Evolutionary conservation across 2,329 filamentous ascomycete species (phyloP), one percentile per base, ranked within the genome.

Genomic region (Claviceps sp.): DNA sequence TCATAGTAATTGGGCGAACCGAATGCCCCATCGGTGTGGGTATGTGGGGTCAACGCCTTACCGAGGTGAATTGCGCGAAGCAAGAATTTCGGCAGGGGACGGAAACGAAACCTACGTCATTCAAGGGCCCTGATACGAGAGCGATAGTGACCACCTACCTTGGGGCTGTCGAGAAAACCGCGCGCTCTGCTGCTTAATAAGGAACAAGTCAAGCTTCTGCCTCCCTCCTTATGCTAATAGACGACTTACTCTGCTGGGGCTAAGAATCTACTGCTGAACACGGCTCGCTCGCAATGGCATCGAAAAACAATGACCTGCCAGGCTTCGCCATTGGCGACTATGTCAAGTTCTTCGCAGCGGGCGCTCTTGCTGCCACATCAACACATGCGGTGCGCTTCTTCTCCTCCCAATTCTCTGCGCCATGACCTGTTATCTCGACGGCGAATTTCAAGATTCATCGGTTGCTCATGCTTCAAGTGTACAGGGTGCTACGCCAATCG

Each of bases 401-500:
- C 29, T 34, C 29, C 9, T 11, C 29, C 8, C 3, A 34, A 34
- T 34, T 34, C 29, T 34, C 29, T 11, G 29, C 29, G 3, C 9
- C 29, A 34, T 4, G 29, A 11, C 13, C 38, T 16, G 17, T 14
- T 23, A 13, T 23, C 9, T 29, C n/a, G 37, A 14, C 29, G 17
- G 40, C 49, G 34, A 45, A 16, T 16, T 40, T 34, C 20, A 20
- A 20, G 34, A 36, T 45, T 42, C 46, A 45, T 36, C 45, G 36
- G 52, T 46, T 29, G 44, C 54, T 45, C 14, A 23, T 45, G 43
- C 8, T 55, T 45, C 6, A 9, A 36, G 43, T 34, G n/a, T 34
- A 34, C 48, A 76, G 73, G 73, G 71, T n/a, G 74, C 71, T 13
- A 77, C 75, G 5, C 75, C 75, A 45, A 77, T 73, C 55, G 71